A percentile compares a stretch with the other conserved stretches of the same genome.
Evolutionary conservation across 495 filamentous ascomycete species (phyloP).

Genomic region (Amphirosellinia nigrospora): DNA sequence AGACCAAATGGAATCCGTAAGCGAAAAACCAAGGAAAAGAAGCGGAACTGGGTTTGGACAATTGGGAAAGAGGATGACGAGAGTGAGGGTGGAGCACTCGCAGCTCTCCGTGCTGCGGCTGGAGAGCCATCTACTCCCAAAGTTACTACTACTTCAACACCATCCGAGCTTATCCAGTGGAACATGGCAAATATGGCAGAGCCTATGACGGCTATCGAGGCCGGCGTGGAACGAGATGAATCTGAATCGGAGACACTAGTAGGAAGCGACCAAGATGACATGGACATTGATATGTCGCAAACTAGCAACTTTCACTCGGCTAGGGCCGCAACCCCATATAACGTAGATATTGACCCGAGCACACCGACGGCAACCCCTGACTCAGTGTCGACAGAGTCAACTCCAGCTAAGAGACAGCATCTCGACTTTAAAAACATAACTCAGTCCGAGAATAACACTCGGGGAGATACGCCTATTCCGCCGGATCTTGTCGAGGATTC

Average conservation of each 20-base stretch:
- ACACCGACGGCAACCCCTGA: constrained; percentile 38
- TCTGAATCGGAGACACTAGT: constrained; percentile 36
- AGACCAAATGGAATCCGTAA: constrained; percentile 50
- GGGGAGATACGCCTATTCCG: constrained; percentile 36
- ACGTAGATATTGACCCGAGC: constrained; percentile 39
- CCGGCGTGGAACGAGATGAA: constrained; percentile 37
- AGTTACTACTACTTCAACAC: not conserved
- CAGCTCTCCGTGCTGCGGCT: constrained; percentile 33
- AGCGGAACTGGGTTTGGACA: constrained; percentile 60
- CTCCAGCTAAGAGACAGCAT: not conserved
- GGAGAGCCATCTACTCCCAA: constrained; percentile 27
- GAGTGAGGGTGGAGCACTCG: constrained; percentile 45
- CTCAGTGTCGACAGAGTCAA: not conserved
- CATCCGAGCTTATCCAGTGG: not conserved
- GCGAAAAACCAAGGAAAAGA: constrained; percentile 55
- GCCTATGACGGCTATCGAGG: constrained; percentile 27
- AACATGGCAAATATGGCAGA: constrained; percentile 25
- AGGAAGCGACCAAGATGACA: constrained; percentile 27
- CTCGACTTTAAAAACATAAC: constrained; percentile 26
- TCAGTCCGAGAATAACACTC: constrained; percentile 23
- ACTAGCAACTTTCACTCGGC: constrained; percentile 41
- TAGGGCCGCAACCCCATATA: constrained; percentile 33
- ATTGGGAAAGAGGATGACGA: constrained; percentile 56
- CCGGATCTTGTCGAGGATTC: constrained; percentile 25
- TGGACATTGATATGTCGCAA: constrained; percentile 55